These are phyloP conservation scores for Collariella sp. DNA, from an alignment of 495 filamentous ascomycete genomes.

Conservation along the genomic window DNA sequence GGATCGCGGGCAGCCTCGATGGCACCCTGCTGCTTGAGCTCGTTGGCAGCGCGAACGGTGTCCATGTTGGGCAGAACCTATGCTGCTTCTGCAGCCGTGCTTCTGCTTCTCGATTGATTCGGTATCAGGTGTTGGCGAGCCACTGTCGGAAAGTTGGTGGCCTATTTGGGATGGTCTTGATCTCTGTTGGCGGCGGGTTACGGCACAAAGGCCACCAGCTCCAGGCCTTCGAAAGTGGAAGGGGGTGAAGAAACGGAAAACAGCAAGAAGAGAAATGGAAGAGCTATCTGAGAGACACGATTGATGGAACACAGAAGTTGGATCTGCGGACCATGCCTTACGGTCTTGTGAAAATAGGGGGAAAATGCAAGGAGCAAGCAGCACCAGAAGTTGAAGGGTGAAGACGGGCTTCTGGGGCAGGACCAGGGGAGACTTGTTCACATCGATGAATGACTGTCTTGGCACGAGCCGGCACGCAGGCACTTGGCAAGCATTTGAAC, in stretches of 20 bases:
- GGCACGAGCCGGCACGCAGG: neutral
- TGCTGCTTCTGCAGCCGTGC: constrained; percentile 15
- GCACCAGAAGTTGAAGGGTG: neutral
- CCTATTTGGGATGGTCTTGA: neutral
- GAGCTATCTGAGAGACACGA: neutral
- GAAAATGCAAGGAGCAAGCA: neutral
- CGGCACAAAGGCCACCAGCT: constrained; percentile 13
- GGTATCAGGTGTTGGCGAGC: neutral
- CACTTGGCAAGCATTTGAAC: too few relatives aligned
- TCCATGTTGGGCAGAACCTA: constrained; percentile 28
- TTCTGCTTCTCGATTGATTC: constrained; percentile 18
- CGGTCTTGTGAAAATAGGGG: neutral
- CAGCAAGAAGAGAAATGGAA: neutral
- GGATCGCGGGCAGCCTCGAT: constrained; percentile 64
- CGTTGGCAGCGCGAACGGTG: constrained; percentile 33
- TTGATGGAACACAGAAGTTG: neutral
- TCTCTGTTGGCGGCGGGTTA: constrained; percentile 8
- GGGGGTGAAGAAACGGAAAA: neutral
- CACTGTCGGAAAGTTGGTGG: neutral
- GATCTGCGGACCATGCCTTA: neutral
- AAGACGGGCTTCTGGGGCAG: too few relatives aligned
- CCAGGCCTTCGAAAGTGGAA: neutral
- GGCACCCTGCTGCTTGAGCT: constrained; percentile 72
- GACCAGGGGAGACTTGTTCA: neutral
- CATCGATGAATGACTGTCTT: constrained; percentile 1